phyloP scores from a whole-genome alignment of 768 basidiomycete genomes.

The Filobasidium floriforme region DNA sequence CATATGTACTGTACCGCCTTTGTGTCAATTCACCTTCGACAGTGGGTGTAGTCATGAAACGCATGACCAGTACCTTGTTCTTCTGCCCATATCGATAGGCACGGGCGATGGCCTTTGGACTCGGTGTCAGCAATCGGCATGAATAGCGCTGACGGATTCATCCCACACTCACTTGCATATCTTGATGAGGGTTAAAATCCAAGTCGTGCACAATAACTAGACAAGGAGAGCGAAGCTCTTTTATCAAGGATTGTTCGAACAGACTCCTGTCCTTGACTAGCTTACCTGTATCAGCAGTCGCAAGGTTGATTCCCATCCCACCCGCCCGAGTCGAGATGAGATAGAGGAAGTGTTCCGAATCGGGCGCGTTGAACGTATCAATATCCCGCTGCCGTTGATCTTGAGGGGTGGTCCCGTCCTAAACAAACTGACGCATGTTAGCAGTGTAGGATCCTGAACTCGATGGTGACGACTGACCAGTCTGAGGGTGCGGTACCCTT shows the following conservation, averaged over 20 bases:
- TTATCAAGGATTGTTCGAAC: background rate
- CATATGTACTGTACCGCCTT: background rate
- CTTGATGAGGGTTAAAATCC: conserved; percentile 95
- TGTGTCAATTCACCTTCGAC: conserved; percentile 60
- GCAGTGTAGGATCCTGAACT: background rate
- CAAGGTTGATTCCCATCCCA: conserved; percentile 73
- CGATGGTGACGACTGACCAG: conserved; percentile 50
- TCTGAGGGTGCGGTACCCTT: conserved; percentile 69
- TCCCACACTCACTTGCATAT: conserved; percentile 63
- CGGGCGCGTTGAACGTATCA: conserved; percentile 84
- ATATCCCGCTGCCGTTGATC: conserved; percentile 82
- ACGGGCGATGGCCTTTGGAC: conserved; percentile 74
- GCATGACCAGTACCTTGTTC: conserved; percentile 91
- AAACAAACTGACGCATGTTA: conserved; percentile 1
- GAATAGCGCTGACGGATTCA: no score
- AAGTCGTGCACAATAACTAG: conserved; percentile 61
- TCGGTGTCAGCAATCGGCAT: background rate
- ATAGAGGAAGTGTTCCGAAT: conserved; percentile 83
- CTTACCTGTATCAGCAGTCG: conserved; percentile 75
- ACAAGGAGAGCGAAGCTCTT: conserved; percentile 16
- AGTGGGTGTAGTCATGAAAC: conserved; percentile 88
- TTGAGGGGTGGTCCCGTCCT: conserved; percentile 88
- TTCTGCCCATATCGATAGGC: conserved; percentile 90
- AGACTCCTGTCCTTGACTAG: conserved; percentile 52
- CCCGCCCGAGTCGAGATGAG: conserved; percentile 87